Evolutionary conservation across 1,139 yeast genomes (phyloP).

Genomic region (Suhomyces panamericanus): DNA sequence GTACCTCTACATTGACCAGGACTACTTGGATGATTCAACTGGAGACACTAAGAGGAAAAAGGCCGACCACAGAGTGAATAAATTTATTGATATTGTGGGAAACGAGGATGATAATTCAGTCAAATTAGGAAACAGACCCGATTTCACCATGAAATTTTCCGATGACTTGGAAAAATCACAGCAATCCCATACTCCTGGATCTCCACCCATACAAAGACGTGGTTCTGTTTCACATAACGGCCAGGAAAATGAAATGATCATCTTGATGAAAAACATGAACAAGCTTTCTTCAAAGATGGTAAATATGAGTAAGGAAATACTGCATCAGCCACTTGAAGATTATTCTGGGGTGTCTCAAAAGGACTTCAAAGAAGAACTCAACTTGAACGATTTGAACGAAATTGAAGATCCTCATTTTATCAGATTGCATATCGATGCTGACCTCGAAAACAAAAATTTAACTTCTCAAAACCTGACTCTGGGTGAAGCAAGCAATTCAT

Average conservation of each 20-base stretch:
- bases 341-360: conserved; percentile 12
- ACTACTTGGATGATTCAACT: conserved; percentile 38
- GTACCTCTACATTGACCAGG: conserved; percentile 63
- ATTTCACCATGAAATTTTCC: conserved; percentile 81
- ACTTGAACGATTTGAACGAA: conserved; percentile 62
- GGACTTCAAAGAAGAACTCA: conserved; percentile 51
- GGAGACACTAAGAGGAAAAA: conserved; percentile 16
- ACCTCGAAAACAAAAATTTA: conserved; percentile 7
- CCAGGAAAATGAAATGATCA: conserved; percentile 63
- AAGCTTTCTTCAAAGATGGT: conserved; percentile 82
- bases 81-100: conserved; percentile 72
- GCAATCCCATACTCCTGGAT: background rate
- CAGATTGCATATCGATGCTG: conserved; percentile 52
- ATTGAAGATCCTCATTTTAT: conserved; percentile 52
- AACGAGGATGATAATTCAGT: conserved; percentile 82
- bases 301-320: conserved; percentile 36
- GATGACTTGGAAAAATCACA: conserved; percentile 22
- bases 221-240: conserved; percentile 19
- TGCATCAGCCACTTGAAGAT: conserved; percentile 27
- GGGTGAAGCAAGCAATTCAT: conserved; percentile 4
- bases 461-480: conserved; percentile 2
- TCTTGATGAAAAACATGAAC: conserved; percentile 85
- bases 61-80: conserved; percentile 36
- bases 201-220: conserved; percentile 1
- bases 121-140: conserved; percentile 78